Percentiles rank a stretch among this genome's conserved stretches.
Conservation (phyloP, 2,329 filamentous ascomycete genomes). For the Aspergillus pseudotamarii region DNA sequence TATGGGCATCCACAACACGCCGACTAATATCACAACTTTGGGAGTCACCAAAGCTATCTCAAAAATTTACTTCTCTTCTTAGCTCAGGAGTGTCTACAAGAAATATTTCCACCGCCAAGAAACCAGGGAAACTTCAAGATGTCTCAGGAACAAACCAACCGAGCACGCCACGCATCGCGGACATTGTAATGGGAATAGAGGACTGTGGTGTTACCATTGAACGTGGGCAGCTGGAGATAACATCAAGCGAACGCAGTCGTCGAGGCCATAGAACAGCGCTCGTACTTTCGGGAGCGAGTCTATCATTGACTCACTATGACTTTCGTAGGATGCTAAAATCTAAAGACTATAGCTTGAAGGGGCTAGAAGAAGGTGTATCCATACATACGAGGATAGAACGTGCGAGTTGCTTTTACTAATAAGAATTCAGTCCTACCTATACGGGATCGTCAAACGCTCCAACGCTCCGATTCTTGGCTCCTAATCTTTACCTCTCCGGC, state of each 20-base stretch:
- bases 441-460: not conserved
- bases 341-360: not conserved
- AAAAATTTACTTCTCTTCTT: not conserved
- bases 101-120: not conserved
- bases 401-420: not conserved
- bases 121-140: not conserved
- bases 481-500: not conserved
- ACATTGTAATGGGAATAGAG: constrained; percentile 5
- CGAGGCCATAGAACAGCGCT: constrained; percentile 1
- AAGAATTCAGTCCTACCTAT: not conserved
- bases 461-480: not conserved
- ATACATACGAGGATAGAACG: not conserved
- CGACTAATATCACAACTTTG: not conserved
- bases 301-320: not conserved
- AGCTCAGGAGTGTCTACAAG: not conserved
- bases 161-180: not conserved
- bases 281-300: not conserved
- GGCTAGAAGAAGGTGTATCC: constrained; percentile 3
- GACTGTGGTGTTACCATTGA: not conserved
- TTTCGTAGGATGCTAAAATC: not conserved
- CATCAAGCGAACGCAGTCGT: constrained; percentile 4
- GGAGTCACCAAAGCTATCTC: not conserved
- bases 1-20: not conserved
- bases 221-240: not conserved
- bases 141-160: not conserved